These are phyloP conservation scores for Diaporthe ampelina DNA, from an alignment of 2,329 filamentous ascomycete species.

Conservation along the genomic window DNA sequence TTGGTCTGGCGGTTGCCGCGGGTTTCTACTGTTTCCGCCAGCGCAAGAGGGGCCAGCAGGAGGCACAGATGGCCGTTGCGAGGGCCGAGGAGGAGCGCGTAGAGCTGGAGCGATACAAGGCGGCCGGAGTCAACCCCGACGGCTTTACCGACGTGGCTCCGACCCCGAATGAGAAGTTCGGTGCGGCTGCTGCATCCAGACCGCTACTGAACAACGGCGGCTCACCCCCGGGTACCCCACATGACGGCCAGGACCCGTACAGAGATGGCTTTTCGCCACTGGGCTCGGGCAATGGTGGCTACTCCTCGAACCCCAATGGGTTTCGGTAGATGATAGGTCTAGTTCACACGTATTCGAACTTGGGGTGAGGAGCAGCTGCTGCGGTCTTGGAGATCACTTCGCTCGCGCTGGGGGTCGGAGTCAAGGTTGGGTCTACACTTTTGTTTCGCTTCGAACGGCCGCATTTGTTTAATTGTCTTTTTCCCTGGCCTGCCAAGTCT, in stretches of 20 bases:
- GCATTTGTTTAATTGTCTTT: background rate
- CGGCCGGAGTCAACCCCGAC: constrained; percentile 63
- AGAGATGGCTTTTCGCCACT: constrained; percentile 40
- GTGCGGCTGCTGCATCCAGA: constrained; percentile 28
- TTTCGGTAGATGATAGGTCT: constrained; percentile 17
- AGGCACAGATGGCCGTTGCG: constrained; percentile 62
- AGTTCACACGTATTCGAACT: background rate
- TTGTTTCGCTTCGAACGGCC: constrained; percentile 18
- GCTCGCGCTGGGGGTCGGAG: constrained; percentile 11
- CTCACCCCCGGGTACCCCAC: constrained; percentile 38
- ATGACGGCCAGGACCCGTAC: constrained; percentile 34
- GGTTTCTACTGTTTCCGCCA: constrained; percentile 70
- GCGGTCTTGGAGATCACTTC: background rate
- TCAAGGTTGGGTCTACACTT: constrained; percentile 22
- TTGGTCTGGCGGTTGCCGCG: constrained; percentile 56
- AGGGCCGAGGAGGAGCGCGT: constrained; percentile 62
- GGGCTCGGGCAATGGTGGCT: constrained; percentile 22
- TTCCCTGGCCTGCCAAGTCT: background rate
- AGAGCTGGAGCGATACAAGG: constrained; percentile 65
- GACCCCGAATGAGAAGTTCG: constrained; percentile 36
- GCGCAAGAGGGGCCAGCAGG: constrained; percentile 64
- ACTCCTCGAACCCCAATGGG: constrained; percentile 19
- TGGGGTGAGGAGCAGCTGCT: background rate
- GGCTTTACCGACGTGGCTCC: constrained; percentile 53
- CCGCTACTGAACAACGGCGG: constrained; percentile 34